Evolutionary conservation across 495 filamentous ascomycete species (phyloP).

Genomic region (Parathielavia hyrcaniae): DNA sequence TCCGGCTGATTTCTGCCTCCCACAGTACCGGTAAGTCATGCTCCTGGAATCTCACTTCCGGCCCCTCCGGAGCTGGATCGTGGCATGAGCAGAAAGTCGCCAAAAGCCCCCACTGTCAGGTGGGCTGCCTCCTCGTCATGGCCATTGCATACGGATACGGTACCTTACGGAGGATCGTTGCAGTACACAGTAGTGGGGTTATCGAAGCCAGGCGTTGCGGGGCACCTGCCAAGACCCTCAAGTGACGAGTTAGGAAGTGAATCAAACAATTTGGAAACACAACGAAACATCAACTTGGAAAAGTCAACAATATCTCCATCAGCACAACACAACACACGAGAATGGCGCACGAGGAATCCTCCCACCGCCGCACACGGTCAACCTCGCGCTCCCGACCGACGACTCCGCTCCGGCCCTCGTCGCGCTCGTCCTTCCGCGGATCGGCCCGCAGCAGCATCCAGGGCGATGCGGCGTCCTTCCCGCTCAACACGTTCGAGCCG

Average conservation of each 20-base stretch:
- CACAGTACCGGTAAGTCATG: no score
- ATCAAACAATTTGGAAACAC: slow-evolving; percentile 6
- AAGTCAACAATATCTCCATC: slow-evolving; percentile 1
- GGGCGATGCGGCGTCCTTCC: slow-evolving; percentile 54
- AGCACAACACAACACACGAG: not conserved
- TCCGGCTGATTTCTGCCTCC: no score
- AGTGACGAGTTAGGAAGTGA: slow-evolving; percentile 4
- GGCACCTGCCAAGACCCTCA: slow-evolving; percentile 5
- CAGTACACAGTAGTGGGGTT: no score
- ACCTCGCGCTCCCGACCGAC: slow-evolving; percentile 71
- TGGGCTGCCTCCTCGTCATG: not conserved
- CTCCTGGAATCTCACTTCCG: no score
- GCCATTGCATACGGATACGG: not conserved
- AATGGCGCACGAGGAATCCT: slow-evolving; percentile 21
- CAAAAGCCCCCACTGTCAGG: not conserved
- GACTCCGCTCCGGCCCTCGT: slow-evolving; percentile 86
- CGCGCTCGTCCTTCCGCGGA: slow-evolving; percentile 78
- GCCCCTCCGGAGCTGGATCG: no score
- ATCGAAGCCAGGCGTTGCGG: slow-evolving; percentile 1
- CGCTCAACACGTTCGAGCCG: slow-evolving; percentile 76
- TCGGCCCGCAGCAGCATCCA: slow-evolving; percentile 48
- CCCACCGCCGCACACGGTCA: slow-evolving; percentile 34
- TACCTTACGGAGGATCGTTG: no score
- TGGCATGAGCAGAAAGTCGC: not conserved
- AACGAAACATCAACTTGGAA: not conserved